Conservation (phyloP, 176 grass and related monocot species). For the Rhipidocladum racemiflorum region DNA sequence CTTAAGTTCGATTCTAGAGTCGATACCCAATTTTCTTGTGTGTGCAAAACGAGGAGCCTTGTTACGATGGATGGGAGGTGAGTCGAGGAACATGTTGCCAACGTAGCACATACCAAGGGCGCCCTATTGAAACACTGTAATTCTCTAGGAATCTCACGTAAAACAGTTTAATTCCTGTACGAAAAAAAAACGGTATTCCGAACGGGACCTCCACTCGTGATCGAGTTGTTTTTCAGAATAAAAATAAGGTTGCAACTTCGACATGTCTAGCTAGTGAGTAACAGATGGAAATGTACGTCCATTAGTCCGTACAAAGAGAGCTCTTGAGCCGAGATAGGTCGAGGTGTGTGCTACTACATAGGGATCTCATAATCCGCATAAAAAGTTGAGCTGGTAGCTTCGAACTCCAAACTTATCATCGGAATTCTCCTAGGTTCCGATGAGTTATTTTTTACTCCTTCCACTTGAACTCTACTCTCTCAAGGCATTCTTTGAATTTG, state of each 20-base stretch:
- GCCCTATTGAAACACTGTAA: background rate
- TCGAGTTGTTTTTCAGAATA: background rate
- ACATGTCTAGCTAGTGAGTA: conserved; percentile 8
- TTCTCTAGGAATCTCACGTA: background rate
- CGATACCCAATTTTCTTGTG: background rate
- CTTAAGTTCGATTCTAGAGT: background rate
- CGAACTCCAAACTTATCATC: conserved; percentile 39
- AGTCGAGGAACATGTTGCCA: background rate
- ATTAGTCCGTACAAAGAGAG: conserved; percentile 25
- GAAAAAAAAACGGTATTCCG: background rate
- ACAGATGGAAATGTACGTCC: background rate
- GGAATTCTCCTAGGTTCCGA: conserved; percentile 30
- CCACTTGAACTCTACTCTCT: conserved; percentile 46
- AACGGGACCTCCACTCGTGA: background rate
- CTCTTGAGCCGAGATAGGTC: conserved; percentile 27
- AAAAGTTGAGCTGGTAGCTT: conserved; percentile 49
- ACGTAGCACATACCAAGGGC: background rate
- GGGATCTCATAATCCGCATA: conserved; percentile 51
- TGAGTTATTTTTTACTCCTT: conserved; percentile 26
- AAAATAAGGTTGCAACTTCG: background rate
- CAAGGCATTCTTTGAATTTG: conserved; percentile 43
- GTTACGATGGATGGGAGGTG: background rate
- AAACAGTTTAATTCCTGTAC: background rate
- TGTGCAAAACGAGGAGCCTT: too few relatives aligned
- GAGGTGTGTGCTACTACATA: conserved; percentile 37